A percentile compares a stretch with the other conserved stretches of the same genome.
phyloP scores from a whole-genome alignment of 1,284 basidiomycete species.

The Puccinia sorghi region DNA sequence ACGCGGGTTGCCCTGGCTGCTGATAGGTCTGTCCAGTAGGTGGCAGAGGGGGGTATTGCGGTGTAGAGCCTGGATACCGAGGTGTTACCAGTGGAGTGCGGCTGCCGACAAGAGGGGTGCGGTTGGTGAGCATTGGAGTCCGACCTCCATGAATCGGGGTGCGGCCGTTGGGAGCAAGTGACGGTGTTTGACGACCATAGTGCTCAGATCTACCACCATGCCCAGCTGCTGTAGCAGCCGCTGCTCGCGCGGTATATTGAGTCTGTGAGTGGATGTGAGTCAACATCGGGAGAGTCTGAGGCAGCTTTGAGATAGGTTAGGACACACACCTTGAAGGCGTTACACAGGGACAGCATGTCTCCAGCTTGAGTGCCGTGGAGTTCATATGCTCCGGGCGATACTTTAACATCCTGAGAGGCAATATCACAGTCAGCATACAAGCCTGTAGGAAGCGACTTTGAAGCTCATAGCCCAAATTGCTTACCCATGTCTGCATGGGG shows the following conservation, averaged over 20 bases:
- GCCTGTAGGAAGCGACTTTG: neutral
- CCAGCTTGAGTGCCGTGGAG: constrained; percentile 82
- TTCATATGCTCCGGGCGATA: constrained; percentile 59
- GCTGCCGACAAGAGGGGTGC: constrained; percentile 41
- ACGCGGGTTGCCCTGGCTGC: constrained; percentile 19
- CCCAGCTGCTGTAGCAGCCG: constrained; percentile 30
- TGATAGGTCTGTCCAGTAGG: constrained; percentile 19
- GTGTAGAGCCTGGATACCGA: constrained; percentile 37
- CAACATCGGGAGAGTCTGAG: neutral
- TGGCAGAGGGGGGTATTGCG: constrained; percentile 45
- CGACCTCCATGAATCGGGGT: constrained; percentile 44
- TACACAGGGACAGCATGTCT: constrained; percentile 85
- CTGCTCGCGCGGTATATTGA: constrained; percentile 49
- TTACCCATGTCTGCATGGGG: constrained; percentile 78
- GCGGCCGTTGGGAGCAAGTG: constrained; percentile 23
- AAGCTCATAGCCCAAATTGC: constrained; percentile 52
- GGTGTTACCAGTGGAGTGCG: constrained; percentile 35
- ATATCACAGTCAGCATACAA: constrained; percentile 5
- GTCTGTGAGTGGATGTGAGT: constrained; percentile 29
- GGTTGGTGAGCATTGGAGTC: constrained; percentile 39
- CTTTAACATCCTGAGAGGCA: constrained; percentile 40
- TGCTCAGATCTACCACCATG: constrained; percentile 22
- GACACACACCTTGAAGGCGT: constrained; percentile 83
- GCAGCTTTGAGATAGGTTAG: neutral
- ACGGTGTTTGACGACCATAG: constrained; percentile 48